phyloP scores from a whole-genome alignment of 306 rosid genomes.

The Rosa persica region DNA sequence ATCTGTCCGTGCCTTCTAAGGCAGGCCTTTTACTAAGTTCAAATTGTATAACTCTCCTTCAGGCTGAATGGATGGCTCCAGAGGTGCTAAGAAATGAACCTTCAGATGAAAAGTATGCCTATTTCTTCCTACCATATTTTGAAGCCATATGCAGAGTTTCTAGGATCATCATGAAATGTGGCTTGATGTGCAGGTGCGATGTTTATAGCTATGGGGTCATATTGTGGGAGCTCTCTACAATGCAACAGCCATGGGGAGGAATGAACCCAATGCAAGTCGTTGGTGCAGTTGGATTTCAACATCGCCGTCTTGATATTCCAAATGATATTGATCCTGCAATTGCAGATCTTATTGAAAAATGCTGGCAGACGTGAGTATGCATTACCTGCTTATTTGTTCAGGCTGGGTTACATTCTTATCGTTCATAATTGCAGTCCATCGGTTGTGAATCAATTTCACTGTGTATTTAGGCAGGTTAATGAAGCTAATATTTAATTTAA shows the following conservation, averaged over 20 bases:
- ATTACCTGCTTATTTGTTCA: not conserved
- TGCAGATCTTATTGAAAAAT: conserved; percentile 72
- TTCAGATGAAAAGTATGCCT: conserved; percentile 85
- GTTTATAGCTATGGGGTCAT: conserved; percentile 96
- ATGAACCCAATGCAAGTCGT: conserved; percentile 99
- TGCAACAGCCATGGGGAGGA: conserved; percentile 99
- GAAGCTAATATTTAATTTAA: conserved; percentile 23
- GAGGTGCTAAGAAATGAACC: conserved; percentile 98
- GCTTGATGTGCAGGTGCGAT: conserved; percentile 61
- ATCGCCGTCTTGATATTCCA: conserved; percentile 98
- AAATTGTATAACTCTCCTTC: conserved; percentile 36
- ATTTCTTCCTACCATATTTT: conserved; percentile 6
- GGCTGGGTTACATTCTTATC: not conserved
- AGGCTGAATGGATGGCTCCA: conserved; percentile 99
- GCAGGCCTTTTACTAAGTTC: conserved; percentile 28
- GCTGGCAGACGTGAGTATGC: conserved; percentile 95
- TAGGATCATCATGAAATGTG: conserved; percentile 20
- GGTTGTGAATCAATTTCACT: conserved; percentile 3
- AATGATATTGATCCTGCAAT: conserved; percentile 67
- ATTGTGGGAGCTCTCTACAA: conserved; percentile 89
- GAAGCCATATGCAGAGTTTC: conserved; percentile 9
- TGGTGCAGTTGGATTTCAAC: conserved; percentile 99
- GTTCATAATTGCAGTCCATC: conserved; percentile 12
- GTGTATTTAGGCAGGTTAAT: not conserved
- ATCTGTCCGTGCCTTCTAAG: not conserved